A percentile compares a stretch with the other conserved stretches of the same genome.
Evolutionary conservation across 306 rosid genomes (phyloP).

Genomic region (Lupinus albus): DNA sequence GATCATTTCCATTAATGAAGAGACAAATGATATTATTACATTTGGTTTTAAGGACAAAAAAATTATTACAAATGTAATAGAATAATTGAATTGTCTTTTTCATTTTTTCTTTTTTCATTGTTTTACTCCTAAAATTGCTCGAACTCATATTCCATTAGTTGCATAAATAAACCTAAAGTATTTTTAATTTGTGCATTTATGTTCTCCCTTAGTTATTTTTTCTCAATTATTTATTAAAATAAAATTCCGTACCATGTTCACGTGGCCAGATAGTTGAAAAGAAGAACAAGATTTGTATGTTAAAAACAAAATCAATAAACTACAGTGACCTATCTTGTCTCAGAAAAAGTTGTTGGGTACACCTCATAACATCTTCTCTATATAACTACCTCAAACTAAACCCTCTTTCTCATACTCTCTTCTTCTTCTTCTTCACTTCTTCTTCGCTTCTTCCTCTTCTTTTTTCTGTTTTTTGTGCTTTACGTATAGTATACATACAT

Average conservation of each 20-base stretch:
- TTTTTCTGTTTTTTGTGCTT: background rate
- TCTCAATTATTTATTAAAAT: background rate
- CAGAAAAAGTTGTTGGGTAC: background rate
- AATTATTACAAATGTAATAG: no score
- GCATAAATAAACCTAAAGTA: no score
- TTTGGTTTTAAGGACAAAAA: no score
- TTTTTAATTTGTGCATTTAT: no score
- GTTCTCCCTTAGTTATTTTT: constrained; percentile 1
- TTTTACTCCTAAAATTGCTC: no score
- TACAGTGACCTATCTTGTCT: background rate
- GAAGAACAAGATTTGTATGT: constrained; percentile 21
- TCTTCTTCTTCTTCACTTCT: constrained; percentile 6
- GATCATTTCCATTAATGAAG: no score
- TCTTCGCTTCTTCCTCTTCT: background rate
- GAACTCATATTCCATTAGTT: no score
- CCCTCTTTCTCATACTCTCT: constrained; percentile 31
- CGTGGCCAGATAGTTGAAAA: constrained; percentile 45
- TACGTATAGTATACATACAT: background rate
- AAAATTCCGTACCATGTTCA: constrained; percentile 43
- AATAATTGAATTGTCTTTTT: no score
- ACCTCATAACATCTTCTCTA: constrained; percentile 29
- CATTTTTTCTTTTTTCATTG: no score
- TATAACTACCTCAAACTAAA: constrained; percentile 48
- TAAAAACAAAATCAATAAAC: background rate
- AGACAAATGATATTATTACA: no score